Percentiles rank a stretch among this genome's conserved stretches.
These are phyloP conservation scores for Marasmius oreades DNA, from an alignment of 1,284 basidiomycete species.

Conservation along the genomic window DNA sequence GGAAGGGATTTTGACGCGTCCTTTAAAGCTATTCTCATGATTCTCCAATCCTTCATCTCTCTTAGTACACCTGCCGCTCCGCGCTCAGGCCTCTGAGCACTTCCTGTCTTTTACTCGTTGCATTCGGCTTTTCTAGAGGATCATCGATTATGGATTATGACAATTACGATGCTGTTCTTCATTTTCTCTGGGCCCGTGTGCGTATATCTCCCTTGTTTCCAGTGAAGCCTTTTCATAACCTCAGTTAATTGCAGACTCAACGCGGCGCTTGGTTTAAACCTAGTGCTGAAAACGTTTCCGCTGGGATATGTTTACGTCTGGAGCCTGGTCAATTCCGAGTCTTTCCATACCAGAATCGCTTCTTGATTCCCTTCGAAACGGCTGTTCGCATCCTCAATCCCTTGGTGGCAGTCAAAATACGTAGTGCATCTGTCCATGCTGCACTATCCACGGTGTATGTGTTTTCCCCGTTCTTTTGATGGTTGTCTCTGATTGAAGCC, in stretches of 20 bases:
- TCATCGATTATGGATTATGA: slow-evolving; percentile 64
- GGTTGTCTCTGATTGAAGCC: slow-evolving; percentile 1
- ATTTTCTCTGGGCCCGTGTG: slow-evolving; percentile 56
- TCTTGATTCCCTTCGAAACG: slow-evolving; percentile 63
- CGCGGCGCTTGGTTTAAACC: slow-evolving; percentile 76
- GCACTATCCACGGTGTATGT: slow-evolving; percentile 67
- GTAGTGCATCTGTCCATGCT: slow-evolving; percentile 78
- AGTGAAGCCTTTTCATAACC: background rate
- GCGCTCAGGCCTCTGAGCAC: slow-evolving; percentile 7
- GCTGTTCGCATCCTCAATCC: slow-evolving; percentile 72
- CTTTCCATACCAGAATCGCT: slow-evolving; percentile 65
- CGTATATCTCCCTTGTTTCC: slow-evolving; percentile 7
- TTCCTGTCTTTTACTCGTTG: slow-evolving; percentile 19
- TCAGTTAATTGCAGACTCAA: slow-evolving; percentile 46
- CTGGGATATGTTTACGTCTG: slow-evolving; percentile 68
- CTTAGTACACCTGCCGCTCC: background rate
- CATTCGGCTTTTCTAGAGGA: slow-evolving; percentile 26
- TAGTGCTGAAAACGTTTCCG: slow-evolving; percentile 65
- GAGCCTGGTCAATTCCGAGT: slow-evolving; percentile 58
- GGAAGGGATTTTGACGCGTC: too few relatives aligned
- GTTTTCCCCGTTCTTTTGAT: slow-evolving; percentile 1
- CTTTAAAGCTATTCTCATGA: slow-evolving; percentile 1
- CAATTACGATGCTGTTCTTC: slow-evolving; percentile 66
- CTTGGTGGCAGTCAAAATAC: slow-evolving; percentile 76
- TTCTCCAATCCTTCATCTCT: slow-evolving; percentile 3